phyloP scores from a whole-genome alignment of 139 green algal genomes.

The Coccomyxa sp. region DNA sequence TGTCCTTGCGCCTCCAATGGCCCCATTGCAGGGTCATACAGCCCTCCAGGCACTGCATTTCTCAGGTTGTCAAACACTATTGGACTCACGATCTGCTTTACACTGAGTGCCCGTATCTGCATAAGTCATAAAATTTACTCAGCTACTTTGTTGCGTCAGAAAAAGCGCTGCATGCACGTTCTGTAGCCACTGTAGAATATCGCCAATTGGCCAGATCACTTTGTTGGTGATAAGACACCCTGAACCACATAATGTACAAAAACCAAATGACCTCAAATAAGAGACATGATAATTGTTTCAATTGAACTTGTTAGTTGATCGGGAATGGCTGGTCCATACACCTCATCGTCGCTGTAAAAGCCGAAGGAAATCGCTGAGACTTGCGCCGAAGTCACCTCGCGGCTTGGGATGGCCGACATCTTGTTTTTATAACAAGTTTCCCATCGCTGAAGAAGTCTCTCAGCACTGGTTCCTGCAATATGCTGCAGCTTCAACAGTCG shows the following conservation, averaged over 20 bases:
- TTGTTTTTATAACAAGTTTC: not conserved
- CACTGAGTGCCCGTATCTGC: slow-evolving; percentile 77
- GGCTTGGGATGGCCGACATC: slow-evolving; percentile 27
- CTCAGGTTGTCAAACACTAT: slow-evolving; percentile 81
- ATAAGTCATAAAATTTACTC: not conserved
- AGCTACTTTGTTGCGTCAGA: not conserved
- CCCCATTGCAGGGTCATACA: slow-evolving; percentile 89
- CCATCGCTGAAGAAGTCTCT: not conserved
- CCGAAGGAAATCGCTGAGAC: slow-evolving; percentile 74
- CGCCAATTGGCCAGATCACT: not conserved
- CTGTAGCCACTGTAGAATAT: not conserved
- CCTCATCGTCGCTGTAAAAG: slow-evolving; percentile 90
- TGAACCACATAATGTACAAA: not conserved
- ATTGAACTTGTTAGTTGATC: not conserved
- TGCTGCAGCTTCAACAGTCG: not conserved
- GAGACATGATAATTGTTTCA: not conserved
- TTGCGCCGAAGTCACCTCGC: slow-evolving; percentile 72
- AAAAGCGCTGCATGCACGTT: not conserved
- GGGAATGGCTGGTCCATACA: slow-evolving; percentile 17
- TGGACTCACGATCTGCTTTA: slow-evolving; percentile 77
- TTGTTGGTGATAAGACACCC: not conserved
- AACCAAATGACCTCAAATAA: not conserved
- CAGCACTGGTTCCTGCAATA: not conserved
- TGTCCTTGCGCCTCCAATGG: slow-evolving; percentile 62
- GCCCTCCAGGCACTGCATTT: slow-evolving; percentile 68